Evolutionary conservation across 1,284 basidiomycete species (phyloP).

Genomic region (Austroboletus rostrupii): DNA sequence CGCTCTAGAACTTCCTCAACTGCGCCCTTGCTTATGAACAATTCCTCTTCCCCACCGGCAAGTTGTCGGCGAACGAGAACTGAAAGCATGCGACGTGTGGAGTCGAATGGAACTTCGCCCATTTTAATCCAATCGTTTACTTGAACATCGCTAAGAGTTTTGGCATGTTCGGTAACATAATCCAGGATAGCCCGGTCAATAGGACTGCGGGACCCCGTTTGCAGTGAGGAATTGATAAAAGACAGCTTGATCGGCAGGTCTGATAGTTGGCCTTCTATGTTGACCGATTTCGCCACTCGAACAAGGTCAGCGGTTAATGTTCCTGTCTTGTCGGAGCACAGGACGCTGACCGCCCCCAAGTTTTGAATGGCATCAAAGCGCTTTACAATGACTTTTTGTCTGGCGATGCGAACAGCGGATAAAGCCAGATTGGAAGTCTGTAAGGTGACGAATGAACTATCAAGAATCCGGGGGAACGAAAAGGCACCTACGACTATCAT

Average conservation of each 20-base stretch:
- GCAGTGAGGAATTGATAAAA: conserved; percentile 27
- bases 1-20: conserved; percentile 32
- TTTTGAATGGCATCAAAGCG: conserved; percentile 33
- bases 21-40: conserved; percentile 30
- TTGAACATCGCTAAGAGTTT: conserved; percentile 10
- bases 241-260: conserved; percentile 26
- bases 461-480: background rate
- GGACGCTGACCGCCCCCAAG: conserved; percentile 27
- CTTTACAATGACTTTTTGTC: conserved; percentile 31
- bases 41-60: conserved; percentile 14
- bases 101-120: conserved; percentile 32
- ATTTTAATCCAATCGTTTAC: conserved; percentile 25
- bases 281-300: conserved; percentile 29
- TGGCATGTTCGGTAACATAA: conserved; percentile 20
- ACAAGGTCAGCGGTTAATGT: conserved; percentile 32
- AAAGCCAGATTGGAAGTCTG: conserved; percentile 30
- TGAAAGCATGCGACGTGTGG: conserved; percentile 31
- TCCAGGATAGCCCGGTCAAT: conserved; percentile 31
- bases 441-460: conserved; percentile 9
- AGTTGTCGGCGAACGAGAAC: conserved; percentile 17
- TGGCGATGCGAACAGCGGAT: conserved; percentile 30
- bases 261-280: conserved; percentile 20
- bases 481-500: conserved; percentile 29
- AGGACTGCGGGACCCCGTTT: conserved; percentile 30
- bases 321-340: conserved; percentile 31